Evolutionary conservation across 305 asterid species (phyloP).

Genomic region (Fraxinus dipetala): DNA sequence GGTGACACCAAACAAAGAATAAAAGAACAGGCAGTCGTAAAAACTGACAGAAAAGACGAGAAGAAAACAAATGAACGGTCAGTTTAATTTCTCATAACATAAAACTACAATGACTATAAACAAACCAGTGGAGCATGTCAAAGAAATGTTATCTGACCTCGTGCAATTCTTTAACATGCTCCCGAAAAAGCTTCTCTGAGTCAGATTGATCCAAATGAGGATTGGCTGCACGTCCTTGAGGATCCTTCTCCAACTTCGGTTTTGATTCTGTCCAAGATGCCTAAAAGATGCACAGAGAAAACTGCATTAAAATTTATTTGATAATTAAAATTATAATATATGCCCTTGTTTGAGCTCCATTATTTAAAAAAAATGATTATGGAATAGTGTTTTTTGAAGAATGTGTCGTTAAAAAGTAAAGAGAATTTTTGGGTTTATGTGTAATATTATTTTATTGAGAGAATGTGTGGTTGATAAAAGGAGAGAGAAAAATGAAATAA

Average conservation of each 20-base stretch:
- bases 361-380: too few relatives aligned
- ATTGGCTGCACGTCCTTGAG: slow-evolving; percentile 89
- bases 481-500: too few relatives aligned
- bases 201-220: slow-evolving; percentile 84
- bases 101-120: neutral
- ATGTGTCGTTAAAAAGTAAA: too few relatives aligned
- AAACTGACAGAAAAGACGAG: neutral
- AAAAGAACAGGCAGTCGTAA: neutral
- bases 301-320: slow-evolving; percentile 8
- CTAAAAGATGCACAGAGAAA: slow-evolving; percentile 34
- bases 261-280: slow-evolving; percentile 94
- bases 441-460: too few relatives aligned
- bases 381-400: too few relatives aligned
- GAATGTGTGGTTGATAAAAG: too few relatives aligned
- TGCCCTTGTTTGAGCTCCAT: too few relatives aligned
- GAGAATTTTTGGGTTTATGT: too few relatives aligned
- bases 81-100: neutral
- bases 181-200: slow-evolving; percentile 87
- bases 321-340: neutral
- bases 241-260: slow-evolving; percentile 93
- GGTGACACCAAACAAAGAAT: neutral
- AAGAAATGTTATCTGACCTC: slow-evolving; percentile 55
- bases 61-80: neutral
- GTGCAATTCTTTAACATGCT: slow-evolving; percentile 71
- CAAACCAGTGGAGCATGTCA: slow-evolving; percentile 2